Evolutionary conservation across 805 yeast species (phyloP).

Genomic region (Saccharomycopsis capsularis): DNA sequence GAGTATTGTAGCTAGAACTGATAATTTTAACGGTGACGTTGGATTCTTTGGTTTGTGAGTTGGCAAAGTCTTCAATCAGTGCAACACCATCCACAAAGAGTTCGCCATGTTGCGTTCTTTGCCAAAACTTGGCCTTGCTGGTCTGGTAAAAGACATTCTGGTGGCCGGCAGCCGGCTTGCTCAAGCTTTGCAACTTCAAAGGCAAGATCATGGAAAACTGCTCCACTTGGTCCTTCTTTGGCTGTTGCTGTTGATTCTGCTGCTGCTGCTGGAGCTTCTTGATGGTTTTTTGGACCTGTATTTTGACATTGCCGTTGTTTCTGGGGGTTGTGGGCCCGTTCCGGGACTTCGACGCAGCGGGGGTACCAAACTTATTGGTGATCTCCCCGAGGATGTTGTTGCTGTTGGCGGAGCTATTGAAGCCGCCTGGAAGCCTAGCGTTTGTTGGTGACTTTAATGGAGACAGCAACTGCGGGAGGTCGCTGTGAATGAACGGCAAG

Average conservation of each 20-base stretch:
- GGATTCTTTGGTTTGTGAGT: too few relatives aligned
- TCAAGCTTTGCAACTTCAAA: background rate
- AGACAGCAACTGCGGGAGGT: background rate
- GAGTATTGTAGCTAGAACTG: too few relatives aligned
- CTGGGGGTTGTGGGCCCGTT: too few relatives aligned
- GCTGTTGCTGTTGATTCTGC: background rate
- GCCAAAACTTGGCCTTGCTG: background rate
- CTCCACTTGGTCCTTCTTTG: background rate
- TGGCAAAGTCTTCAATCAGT: too few relatives aligned
- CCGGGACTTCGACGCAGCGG: background rate
- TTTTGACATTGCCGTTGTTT: too few relatives aligned
- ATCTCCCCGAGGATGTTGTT: conserved; percentile 8
- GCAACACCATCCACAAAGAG: too few relatives aligned
- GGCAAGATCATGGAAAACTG: background rate
- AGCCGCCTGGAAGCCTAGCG: background rate
- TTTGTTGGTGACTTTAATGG: too few relatives aligned
- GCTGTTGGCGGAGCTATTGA: background rate
- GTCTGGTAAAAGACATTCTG: background rate
- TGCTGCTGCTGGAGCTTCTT: background rate
- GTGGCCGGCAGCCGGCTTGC: background rate
- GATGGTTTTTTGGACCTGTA: too few relatives aligned
- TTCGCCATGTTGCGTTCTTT: too few relatives aligned
- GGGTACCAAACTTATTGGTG: conserved; percentile 1
- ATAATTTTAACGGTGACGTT: too few relatives aligned
- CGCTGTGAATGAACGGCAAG: conserved; percentile 10